Evolutionary conservation across 208 protist species (phyloP).

Genomic region (Acanthamoeba lugdunensis): DNA sequence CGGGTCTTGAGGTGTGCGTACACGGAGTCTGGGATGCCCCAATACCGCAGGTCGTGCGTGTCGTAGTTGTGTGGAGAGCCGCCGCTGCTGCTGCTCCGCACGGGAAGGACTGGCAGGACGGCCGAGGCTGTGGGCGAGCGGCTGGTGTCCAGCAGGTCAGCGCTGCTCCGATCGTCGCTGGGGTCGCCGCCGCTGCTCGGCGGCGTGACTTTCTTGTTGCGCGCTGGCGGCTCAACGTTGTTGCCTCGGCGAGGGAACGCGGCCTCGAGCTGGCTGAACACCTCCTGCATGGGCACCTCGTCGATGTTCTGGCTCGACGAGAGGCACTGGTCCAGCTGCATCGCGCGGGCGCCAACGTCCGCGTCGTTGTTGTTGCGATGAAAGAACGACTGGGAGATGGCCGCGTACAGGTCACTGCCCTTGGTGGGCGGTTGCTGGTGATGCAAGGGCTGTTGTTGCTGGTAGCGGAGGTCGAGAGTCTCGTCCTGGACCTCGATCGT

Average conservation of each 20-base stretch:
- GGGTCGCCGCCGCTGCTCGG: neutral
- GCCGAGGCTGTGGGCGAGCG: conserved; percentile 1
- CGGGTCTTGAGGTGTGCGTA: neutral
- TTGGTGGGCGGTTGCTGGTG: neutral
- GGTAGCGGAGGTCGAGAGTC: neutral
- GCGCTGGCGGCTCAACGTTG: neutral
- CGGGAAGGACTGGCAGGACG: neutral
- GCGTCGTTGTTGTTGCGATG: neutral
- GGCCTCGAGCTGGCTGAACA: conserved; percentile 26
- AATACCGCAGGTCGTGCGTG: conserved; percentile 18
- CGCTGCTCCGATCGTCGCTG: neutral
- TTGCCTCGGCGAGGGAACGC: neutral
- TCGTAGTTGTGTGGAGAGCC: neutral
- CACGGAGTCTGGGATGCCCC: conserved; percentile 51
- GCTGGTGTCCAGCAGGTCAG: neutral
- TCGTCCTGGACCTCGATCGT: neutral
- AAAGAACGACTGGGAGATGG: conserved; percentile 14
- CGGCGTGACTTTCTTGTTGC: neutral
- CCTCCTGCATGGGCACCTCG: neutral
- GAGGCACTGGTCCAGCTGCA: neutral
- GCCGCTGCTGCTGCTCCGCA: neutral
- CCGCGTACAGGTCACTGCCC: neutral
- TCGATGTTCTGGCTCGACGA: neutral
- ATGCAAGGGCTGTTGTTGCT: no score
- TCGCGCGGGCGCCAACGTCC: neutral